Percentiles rank a stretch among this genome's conserved stretches.
Conservation (phyloP, 306 rosid species). For the Citrullus colocynthis region DNA sequence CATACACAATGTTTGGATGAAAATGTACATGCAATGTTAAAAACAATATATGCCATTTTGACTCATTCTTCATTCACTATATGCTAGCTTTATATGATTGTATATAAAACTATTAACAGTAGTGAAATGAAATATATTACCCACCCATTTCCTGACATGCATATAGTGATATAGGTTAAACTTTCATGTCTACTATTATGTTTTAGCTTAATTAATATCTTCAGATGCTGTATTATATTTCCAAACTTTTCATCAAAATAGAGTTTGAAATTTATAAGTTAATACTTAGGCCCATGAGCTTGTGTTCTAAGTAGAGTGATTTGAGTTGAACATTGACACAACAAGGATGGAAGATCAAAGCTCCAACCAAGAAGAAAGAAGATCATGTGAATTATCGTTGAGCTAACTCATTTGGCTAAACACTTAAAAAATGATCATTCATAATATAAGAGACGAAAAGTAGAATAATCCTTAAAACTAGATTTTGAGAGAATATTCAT, state of each 20-base stretch:
- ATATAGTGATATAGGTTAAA: too few species aligned
- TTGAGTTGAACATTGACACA: too few species aligned
- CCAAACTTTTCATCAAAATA: background rate
- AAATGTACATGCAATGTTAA: background rate
- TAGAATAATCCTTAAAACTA: background rate
- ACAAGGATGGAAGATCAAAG: too few species aligned
- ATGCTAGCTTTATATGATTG: background rate
- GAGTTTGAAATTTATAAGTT: too few species aligned
- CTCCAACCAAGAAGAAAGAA: too few species aligned
- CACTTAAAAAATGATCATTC: too few species aligned
- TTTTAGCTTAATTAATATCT: background rate
- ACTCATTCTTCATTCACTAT: background rate
- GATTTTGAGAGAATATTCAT: background rate
- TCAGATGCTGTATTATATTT: background rate
- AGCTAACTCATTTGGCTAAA: too few species aligned
- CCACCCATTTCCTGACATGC: background rate
- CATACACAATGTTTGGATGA: background rate
- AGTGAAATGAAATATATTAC: background rate
- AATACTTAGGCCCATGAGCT: too few species aligned
- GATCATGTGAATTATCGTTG: too few species aligned
- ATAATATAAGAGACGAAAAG: background rate
- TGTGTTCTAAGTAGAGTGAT: too few species aligned
- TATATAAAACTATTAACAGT: background rate
- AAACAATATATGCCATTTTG: background rate
- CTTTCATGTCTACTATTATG: background rate